Evolutionary conservation across 768 basidiomycete genomes (phyloP).

Genomic region (Mycena sanguinolenta): DNA sequence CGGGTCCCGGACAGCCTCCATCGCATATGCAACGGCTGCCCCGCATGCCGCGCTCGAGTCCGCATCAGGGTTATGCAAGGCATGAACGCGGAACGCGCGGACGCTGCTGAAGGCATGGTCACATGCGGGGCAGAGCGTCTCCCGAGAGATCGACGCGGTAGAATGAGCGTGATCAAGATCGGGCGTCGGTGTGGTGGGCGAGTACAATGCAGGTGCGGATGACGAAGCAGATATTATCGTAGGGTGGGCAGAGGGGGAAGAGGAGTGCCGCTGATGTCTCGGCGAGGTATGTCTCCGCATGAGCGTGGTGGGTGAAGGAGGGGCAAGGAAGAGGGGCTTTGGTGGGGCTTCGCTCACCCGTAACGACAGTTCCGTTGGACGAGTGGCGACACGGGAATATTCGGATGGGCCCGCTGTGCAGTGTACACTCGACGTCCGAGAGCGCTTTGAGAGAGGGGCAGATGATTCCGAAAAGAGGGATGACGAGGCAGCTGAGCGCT

Average conservation of each 20-base stretch:
- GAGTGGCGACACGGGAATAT: constrained; percentile 1
- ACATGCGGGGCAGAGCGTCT: constrained; percentile 32
- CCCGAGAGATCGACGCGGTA: constrained; percentile 3
- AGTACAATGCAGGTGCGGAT: background rate
- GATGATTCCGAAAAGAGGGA: constrained; percentile 14
- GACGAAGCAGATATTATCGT: background rate
- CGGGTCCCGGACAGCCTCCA: constrained; percentile 24
- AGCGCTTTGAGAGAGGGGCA: constrained; percentile 32
- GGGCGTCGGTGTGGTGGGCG: constrained; percentile 14
- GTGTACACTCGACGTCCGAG: constrained; percentile 18
- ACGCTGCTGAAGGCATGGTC: constrained; percentile 29
- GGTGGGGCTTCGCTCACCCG: background rate
- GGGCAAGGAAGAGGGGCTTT: constrained; percentile 20
- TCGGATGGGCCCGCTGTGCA: constrained; percentile 4
- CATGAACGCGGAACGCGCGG: constrained; percentile 33
- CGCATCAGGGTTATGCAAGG: constrained; percentile 9
- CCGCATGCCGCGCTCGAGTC: constrained; percentile 24
- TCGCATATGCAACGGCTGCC: constrained; percentile 33
- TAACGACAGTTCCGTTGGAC: background rate
- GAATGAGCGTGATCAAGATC: constrained; percentile 14
- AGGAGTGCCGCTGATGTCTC: constrained; percentile 17
- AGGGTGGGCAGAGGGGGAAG: constrained; percentile 13
- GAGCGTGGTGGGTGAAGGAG: constrained; percentile 28
- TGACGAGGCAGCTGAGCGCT: constrained; percentile 24
- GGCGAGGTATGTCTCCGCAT: constrained; percentile 32